These are phyloP conservation scores for Candida chilensis DNA, from an alignment of 805 yeast genomes.

Conservation along the genomic window DNA sequence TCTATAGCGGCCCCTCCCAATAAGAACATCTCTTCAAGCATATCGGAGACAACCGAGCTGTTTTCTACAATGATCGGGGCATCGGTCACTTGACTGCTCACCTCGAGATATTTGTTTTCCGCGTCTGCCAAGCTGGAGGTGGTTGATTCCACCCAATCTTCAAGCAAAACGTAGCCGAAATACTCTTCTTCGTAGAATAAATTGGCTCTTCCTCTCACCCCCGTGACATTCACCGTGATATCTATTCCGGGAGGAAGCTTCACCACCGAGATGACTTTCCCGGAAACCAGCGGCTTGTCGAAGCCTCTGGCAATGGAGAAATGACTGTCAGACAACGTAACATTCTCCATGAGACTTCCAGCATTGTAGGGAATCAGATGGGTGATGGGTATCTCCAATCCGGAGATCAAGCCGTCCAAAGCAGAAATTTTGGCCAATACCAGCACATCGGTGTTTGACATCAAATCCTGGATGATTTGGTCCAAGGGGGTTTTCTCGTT, in stretches of 20 bases:
- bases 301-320: neutral
- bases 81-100: neutral
- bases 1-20: neutral
- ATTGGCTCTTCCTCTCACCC: neutral
- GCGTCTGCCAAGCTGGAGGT: neutral
- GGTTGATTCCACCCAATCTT: neutral
- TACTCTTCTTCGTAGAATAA: neutral
- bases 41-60: neutral
- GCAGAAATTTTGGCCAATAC: neutral
- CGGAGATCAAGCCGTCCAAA: neutral
- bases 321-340: neutral
- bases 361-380: no score
- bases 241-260: constrained; percentile 2
- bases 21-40: neutral
- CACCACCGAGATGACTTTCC: neutral
- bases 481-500: neutral
- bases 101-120: neutral
- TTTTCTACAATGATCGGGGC: neutral
- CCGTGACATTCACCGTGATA: neutral
- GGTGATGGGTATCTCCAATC: neutral
- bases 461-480: neutral
- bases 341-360: neutral
- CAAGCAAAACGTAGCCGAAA: neutral
- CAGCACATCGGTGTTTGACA: neutral
- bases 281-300: neutral